Evolutionary conservation across 2,329 filamentous ascomycete species (phyloP).

Genomic region (Diaporthe amygdali): DNA sequence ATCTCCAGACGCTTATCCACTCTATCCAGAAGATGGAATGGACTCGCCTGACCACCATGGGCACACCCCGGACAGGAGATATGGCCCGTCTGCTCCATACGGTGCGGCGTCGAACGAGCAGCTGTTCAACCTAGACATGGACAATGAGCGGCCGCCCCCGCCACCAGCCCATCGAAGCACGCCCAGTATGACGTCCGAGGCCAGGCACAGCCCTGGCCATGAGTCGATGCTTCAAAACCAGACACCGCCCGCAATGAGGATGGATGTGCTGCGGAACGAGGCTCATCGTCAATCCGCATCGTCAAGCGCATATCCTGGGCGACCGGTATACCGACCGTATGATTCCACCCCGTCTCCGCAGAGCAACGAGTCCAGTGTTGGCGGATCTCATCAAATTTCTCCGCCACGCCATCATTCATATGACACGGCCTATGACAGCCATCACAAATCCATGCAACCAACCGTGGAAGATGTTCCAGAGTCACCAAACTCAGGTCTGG

Average conservation of each 20-base stretch:
- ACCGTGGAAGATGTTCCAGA: constrained; percentile 70
- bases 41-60: constrained; percentile 41
- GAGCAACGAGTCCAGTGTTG: constrained; percentile 35
- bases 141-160: constrained; percentile 57
- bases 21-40: constrained; percentile 43
- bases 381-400: constrained; percentile 40
- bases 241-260: constrained; percentile 55
- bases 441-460: constrained; percentile 61
- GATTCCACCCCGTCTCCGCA: constrained; percentile 49
- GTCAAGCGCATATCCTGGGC: constrained; percentile 54
- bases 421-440: constrained; percentile 51
- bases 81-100: constrained; percentile 34
- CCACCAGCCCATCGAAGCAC: constrained; percentile 59
- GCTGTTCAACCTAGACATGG: constrained; percentile 31
- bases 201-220: constrained; percentile 15
- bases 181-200: constrained; percentile 33
- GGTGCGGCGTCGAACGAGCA: constrained; percentile 38
- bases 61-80: constrained; percentile 40
- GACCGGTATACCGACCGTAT: constrained; percentile 57
- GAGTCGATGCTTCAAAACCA: constrained; percentile 27
- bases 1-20: constrained; percentile 36
- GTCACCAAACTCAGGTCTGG: constrained; percentile 41
- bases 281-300: constrained; percentile 58
- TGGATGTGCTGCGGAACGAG: constrained; percentile 62
- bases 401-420: constrained; percentile 56